phyloP scores from a whole-genome alignment of 2,329 filamentous ascomycete genomes.

The Clathrospora elynae region DNA sequence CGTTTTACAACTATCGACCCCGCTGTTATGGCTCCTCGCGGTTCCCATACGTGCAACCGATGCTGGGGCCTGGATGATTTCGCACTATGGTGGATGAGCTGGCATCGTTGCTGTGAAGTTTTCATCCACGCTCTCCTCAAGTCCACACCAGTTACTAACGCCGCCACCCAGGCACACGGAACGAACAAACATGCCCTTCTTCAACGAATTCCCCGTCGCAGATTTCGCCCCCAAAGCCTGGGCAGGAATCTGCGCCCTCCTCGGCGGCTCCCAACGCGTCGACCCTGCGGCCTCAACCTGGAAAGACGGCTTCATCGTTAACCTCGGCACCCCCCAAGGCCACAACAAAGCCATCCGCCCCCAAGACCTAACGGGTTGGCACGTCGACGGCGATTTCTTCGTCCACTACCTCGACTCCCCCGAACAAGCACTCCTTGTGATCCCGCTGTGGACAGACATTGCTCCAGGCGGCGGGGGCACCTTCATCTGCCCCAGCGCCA shows the following conservation, averaged over 20 bases:
- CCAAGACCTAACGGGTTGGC: conserved; percentile 63
- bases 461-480: conserved; percentile 66
- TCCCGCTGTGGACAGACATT: conserved; percentile 70
- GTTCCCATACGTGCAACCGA: background rate
- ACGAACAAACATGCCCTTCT: conserved; percentile 68
- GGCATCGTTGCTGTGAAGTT: background rate
- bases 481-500: conserved; percentile 65
- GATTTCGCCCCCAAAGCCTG: conserved; percentile 69
- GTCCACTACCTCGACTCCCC: conserved; percentile 72
- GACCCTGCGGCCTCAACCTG: conserved; percentile 55
- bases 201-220: conserved; percentile 59
- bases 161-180: conserved; percentile 50
- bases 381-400: conserved; percentile 75
- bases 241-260: conserved; percentile 68
- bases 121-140: background rate
- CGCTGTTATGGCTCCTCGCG: background rate
- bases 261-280: conserved; percentile 61
- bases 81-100: background rate
- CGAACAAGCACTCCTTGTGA: conserved; percentile 71
- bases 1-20: too few species aligned
- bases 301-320: conserved; percentile 72
- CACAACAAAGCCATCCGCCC: conserved; percentile 59
- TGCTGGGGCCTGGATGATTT: background rate
- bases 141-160: background rate
- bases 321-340: conserved; percentile 62